These are phyloP conservation scores for Leishmania major DNA, from an alignment of 208 protist species.

Conservation along the genomic window DNA sequence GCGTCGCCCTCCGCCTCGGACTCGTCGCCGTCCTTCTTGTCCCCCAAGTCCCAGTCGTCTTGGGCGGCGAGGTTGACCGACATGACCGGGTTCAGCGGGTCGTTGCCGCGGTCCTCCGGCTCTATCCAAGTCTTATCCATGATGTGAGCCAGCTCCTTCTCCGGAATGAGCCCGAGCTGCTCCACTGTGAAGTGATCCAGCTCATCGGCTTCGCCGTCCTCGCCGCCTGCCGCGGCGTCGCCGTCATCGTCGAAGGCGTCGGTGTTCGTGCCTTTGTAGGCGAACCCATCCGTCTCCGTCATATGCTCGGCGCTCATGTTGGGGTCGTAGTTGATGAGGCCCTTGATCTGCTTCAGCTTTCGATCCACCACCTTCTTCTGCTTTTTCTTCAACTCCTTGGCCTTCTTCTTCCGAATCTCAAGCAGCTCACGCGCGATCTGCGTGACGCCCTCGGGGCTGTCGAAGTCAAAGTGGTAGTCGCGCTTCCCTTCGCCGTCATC, in stretches of 20 bases:
- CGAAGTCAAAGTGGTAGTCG: conserved; percentile 63
- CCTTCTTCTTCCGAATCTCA: conserved; percentile 80
- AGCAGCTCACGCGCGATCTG: conserved; percentile 88
- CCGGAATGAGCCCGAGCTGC: conserved; percentile 66
- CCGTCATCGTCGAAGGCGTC: conserved; percentile 26
- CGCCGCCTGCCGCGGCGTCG: conserved; percentile 11
- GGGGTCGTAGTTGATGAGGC: conserved; percentile 93
- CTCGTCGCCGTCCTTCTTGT: conserved; percentile 41
- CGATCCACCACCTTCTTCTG: conserved; percentile 92
- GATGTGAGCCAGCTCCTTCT: conserved; percentile 53
- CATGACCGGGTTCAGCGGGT: conserved; percentile 80
- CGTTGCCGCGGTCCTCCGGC: conserved; percentile 58
- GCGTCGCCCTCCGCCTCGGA: conserved; percentile 12
- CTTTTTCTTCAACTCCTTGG: conserved; percentile 91
- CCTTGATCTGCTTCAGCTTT: conserved; percentile 93
- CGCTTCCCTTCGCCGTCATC: conserved; percentile 36
- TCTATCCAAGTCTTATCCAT: conserved; percentile 60
- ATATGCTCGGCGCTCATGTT: conserved; percentile 70
- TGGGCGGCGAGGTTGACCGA: conserved; percentile 77
- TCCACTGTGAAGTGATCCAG: conserved; percentile 81
- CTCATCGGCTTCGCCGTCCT: conserved; percentile 33
- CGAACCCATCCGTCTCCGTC: conserved; percentile 71
- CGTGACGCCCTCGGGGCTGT: conserved; percentile 81
- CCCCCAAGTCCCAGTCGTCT: conserved; percentile 85
- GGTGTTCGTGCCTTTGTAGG: conserved; percentile 27